Percentiles rank a stretch among this genome's conserved stretches.
Evolutionary conservation across 148 eudicot genomes (phyloP).

Genomic region (Amaranthus cruentus): DNA sequence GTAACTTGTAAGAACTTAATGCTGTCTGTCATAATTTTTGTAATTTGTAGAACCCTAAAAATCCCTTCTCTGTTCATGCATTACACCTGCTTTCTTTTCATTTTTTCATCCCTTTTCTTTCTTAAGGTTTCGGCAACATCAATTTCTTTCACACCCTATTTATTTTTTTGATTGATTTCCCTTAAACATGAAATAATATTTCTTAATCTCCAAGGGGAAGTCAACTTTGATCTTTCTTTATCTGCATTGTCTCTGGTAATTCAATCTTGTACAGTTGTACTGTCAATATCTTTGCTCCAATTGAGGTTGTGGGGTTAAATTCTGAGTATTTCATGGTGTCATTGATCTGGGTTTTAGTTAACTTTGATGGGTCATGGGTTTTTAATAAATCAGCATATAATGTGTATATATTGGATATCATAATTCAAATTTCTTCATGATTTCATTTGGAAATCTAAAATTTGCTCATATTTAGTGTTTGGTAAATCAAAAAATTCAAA

Average conservation of each 20-base stretch:
- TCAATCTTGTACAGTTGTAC: not conserved
- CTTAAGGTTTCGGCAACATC: not conserved
- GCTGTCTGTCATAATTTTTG: too few relatives aligned
- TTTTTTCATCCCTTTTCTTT: not conserved
- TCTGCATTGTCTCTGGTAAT: constrained; percentile 21
- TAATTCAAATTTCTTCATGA: not conserved
- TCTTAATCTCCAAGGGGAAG: not conserved
- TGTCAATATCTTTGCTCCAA: not conserved
- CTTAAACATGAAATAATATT: too few relatives aligned
- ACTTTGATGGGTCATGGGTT: constrained; percentile 2
- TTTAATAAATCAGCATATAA: not conserved
- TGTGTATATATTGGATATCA: not conserved
- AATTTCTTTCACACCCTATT: too few relatives aligned
- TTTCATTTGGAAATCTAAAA: not conserved
- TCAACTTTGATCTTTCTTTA: constrained; percentile 6
- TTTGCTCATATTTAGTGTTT: too few relatives aligned
- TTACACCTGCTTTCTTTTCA: not conserved
- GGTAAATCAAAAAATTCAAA: too few relatives aligned
- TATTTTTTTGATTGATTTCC: too few relatives aligned
- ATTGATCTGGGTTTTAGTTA: constrained; percentile 8
- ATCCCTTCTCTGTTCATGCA: constrained; percentile 2
- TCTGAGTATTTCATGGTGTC: constrained; percentile 1
- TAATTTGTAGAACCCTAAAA: not conserved
- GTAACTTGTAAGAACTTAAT: not conserved
- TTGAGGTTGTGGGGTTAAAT: not conserved